These are phyloP conservation scores for Pestalotiopsis sp. DNA, from an alignment of 2,329 filamentous ascomycete genomes.

Conservation along the genomic window DNA sequence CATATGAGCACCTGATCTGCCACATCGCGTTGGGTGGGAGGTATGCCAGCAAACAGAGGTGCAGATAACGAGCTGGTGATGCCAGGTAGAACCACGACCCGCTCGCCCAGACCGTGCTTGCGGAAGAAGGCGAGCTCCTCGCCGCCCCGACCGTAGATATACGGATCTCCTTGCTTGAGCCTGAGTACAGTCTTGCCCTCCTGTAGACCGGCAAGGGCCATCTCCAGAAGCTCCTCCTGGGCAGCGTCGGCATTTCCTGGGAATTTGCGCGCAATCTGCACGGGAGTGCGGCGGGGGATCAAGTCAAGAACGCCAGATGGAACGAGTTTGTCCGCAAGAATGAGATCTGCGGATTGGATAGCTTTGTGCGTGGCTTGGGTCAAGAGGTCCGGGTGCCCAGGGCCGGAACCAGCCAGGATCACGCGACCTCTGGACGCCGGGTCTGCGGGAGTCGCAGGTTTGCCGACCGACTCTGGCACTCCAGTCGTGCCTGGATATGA, in stretches of 20 bases:
- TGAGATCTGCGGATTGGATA: conserved; percentile 73
- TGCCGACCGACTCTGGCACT: conserved; percentile 19
- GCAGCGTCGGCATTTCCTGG: conserved; percentile 94
- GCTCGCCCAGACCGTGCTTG: conserved; percentile 66
- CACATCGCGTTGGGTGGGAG: conserved; percentile 84
- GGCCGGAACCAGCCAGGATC: conserved; percentile 88
- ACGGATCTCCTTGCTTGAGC: conserved; percentile 95
- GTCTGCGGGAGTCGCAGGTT: conserved; percentile 14
- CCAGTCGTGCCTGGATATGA: conserved; percentile 57
- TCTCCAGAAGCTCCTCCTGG: conserved; percentile 83
- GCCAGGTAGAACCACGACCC: conserved; percentile 76
- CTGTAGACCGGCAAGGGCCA: conserved; percentile 69
- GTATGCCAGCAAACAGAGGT: conserved; percentile 85
- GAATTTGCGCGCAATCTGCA: conserved; percentile 95
- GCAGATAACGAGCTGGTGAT: conserved; percentile 88
- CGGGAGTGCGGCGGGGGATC: conserved; percentile 84
- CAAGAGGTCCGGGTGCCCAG: conserved; percentile 88
- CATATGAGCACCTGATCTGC: conserved; percentile 95
- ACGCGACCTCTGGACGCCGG: conserved; percentile 62
- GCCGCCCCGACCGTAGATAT: conserved; percentile 91
- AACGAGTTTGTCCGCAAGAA: conserved; percentile 85
- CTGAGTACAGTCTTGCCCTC: conserved; percentile 80
- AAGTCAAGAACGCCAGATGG: conserved; percentile 84
- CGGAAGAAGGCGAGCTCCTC: conserved; percentile 90
- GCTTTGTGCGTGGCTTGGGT: conserved; percentile 81